phyloP scores from a whole-genome alignment of 345 rosid species.

The Eucalyptus cladocalyx region DNA sequence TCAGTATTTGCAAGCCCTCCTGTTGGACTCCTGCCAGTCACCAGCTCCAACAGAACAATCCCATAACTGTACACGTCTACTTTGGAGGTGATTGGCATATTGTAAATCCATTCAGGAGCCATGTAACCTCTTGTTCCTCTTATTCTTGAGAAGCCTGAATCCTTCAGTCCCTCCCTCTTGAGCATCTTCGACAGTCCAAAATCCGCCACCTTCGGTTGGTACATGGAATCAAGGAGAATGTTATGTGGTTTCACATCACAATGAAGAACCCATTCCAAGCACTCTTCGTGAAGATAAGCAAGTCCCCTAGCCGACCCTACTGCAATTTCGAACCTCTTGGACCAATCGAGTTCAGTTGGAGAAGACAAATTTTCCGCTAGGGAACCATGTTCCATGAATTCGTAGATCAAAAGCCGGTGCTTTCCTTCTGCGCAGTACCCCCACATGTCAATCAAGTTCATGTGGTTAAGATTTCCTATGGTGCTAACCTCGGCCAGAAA shows the following conservation, averaged over 20 bases:
- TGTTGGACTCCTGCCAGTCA: background rate
- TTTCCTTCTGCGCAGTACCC: conserved; percentile 9
- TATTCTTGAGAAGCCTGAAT: background rate
- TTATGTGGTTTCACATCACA: conserved; percentile 16
- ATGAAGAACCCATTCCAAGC: conserved; percentile 21
- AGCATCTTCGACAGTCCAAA: conserved; percentile 7
- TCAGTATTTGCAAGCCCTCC: background rate
- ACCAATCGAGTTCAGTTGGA: background rate
- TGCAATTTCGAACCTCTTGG: background rate
- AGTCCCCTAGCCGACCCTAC: background rate
- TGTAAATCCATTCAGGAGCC: conserved; percentile 15
- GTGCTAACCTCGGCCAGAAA: conserved; percentile 12
- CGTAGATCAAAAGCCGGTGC: conserved; percentile 8
- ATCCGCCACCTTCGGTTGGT: conserved; percentile 7
- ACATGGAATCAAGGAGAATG: conserved; percentile 2
- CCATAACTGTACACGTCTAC: conserved; percentile 30
- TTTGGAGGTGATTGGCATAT: conserved; percentile 16
- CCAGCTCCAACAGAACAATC: conserved; percentile 15
- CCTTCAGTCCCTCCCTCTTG: background rate
- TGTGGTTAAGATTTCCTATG: conserved; percentile 12
- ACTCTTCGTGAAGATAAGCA: conserved; percentile 4
- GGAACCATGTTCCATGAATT: conserved; percentile 3
- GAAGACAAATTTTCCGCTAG: background rate
- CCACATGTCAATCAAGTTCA: conserved; percentile 6
- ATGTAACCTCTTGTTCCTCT: conserved; percentile 17